phyloP scores from a whole-genome alignment of 257 asterid genomes.

The Primulina huaijiensis region DNA sequence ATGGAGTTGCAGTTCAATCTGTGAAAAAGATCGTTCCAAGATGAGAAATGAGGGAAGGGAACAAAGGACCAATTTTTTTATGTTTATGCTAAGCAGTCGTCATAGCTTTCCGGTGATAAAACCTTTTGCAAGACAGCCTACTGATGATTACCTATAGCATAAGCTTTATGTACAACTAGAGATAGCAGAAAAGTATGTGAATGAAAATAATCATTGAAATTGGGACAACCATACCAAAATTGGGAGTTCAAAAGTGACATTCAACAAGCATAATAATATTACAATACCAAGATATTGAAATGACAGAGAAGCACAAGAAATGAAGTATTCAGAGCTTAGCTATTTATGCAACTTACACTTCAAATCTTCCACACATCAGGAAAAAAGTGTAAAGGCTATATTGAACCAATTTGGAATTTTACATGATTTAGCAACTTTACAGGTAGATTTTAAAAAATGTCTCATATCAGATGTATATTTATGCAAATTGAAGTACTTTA shows the following conservation, averaged over 20 bases:
- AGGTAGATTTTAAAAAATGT: no score
- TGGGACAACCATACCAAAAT: background rate
- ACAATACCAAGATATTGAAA: background rate
- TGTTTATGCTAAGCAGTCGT: background rate
- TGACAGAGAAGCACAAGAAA: background rate
- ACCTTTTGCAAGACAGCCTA: background rate
- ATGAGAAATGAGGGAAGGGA: background rate
- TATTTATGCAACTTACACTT: no score
- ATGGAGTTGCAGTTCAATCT: constrained; percentile 34
- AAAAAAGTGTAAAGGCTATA: no score
- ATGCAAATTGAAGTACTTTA: no score
- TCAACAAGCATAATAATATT: background rate
- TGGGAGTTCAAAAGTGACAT: background rate
- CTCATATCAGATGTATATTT: no score
- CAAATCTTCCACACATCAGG: no score
- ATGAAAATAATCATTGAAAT: background rate
- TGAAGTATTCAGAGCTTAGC: no score
- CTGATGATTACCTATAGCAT: background rate
- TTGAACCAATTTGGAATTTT: no score
- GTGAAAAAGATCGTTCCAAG: constrained; percentile 1
- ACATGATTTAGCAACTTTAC: no score
- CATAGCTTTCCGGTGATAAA: background rate
- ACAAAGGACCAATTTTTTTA: background rate
- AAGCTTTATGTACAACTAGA: background rate
- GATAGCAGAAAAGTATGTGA: background rate